Conservation (phyloP, 192 early-diverging fungal species). For the Coemansia sp. region DNA sequence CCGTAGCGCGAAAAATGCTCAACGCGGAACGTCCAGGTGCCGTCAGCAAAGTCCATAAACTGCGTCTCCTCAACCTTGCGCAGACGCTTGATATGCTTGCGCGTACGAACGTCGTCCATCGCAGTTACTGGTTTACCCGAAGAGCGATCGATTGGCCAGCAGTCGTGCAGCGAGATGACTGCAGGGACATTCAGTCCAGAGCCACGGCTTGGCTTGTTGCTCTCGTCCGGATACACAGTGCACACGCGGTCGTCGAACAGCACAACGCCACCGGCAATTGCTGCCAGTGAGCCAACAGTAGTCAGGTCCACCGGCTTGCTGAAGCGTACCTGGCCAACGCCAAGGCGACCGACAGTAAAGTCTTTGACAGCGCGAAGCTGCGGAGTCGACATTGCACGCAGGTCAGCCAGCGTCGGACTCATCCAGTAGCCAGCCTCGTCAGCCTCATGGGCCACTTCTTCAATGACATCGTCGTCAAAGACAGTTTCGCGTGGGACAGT, state of each 20-base stretch:
- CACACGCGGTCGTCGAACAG: slow-evolving; percentile 64
- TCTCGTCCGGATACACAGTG: slow-evolving; percentile 82
- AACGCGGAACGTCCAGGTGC: slow-evolving; percentile 91
- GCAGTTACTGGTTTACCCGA: slow-evolving; percentile 66
- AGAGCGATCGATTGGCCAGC: no score
- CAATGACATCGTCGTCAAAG: no score
- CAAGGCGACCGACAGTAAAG: slow-evolving; percentile 68
- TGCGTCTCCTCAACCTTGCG: slow-evolving; percentile 69
- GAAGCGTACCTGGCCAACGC: slow-evolving; percentile 76
- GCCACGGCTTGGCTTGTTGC: slow-evolving; percentile 75
- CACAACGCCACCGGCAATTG: slow-evolving; percentile 83
- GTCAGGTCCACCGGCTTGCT: slow-evolving; percentile 80
- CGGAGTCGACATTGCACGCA: slow-evolving; percentile 64
- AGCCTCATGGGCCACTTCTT: slow-evolving; percentile 35
- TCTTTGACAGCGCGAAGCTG: slow-evolving; percentile 69
- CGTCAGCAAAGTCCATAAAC: slow-evolving; percentile 75
- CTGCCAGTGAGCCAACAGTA: slow-evolving; percentile 46
- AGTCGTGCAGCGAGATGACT: slow-evolving; percentile 66
- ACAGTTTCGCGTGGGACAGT: no score
- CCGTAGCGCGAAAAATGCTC: slow-evolving; percentile 84
- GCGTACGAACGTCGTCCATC: slow-evolving; percentile 64
- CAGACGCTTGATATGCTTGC: slow-evolving; percentile 67
- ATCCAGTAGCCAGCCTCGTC: slow-evolving; percentile 62
- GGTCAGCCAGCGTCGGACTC: slow-evolving; percentile 67
- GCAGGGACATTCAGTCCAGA: slow-evolving; percentile 88